phyloP scores from a whole-genome alignment of 305 asterid species.

The Euphrasia arctica region DNA sequence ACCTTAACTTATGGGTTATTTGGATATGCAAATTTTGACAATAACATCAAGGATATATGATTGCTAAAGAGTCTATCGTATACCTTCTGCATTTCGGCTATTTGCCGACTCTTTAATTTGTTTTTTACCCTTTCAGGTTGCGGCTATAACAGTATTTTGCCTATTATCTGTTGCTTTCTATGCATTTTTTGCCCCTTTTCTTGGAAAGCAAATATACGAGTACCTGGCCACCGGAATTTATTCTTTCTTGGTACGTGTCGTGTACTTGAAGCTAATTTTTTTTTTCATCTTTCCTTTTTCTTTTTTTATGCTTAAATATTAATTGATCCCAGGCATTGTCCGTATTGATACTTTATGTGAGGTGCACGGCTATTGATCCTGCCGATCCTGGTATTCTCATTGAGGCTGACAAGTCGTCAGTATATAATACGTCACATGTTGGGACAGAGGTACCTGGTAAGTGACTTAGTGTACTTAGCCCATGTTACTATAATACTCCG shows the following conservation, averaged over 20 bases:
- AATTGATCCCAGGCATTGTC: constrained; percentile 58
- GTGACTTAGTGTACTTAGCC: constrained; percentile 18
- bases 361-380: constrained; percentile 97
- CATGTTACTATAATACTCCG: background rate
- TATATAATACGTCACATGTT: constrained; percentile 50
- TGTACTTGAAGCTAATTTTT: constrained; percentile 23
- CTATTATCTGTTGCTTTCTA: constrained; percentile 89
- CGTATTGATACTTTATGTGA: constrained; percentile 78
- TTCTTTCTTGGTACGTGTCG: constrained; percentile 81
- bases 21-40: too few species aligned
- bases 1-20: too few species aligned
- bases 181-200: constrained; percentile 95
- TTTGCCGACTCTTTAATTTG: constrained; percentile 23
- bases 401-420: constrained; percentile 59
- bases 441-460: constrained; percentile 73
- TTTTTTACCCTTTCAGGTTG: constrained; percentile 56
- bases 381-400: constrained; percentile 93
- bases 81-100: background rate
- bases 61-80: constrained; percentile 10
- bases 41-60: background rate
- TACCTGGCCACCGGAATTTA: constrained; percentile 78
- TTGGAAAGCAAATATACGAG: constrained; percentile 83
- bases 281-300: constrained; percentile 14
- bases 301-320: constrained; percentile 21
- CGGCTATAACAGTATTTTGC: constrained; percentile 94